Evolutionary conservation across 352 stramenopile genomes (phyloP).

Genomic region (Phytophthora sp.): DNA sequence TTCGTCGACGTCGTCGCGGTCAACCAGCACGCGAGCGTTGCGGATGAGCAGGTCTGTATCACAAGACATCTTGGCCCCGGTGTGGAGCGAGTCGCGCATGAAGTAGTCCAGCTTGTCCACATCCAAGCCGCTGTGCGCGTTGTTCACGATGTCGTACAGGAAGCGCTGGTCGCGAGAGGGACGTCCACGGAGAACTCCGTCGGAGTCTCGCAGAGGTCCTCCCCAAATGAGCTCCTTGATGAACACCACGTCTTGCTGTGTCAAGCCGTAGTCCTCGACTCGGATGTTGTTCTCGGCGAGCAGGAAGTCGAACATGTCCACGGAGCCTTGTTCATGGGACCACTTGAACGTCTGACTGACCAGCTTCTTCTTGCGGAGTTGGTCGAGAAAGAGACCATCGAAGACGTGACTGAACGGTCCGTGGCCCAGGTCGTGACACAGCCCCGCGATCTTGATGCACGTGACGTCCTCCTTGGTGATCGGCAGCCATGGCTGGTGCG

Average conservation of each 20-base stretch:
- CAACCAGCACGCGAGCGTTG: constrained; percentile 71
- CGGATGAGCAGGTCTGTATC: constrained; percentile 79
- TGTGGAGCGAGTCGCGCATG: constrained; percentile 80
- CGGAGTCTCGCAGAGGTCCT: constrained; percentile 47
- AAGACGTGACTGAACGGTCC: constrained; percentile 88
- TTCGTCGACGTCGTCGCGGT: constrained; percentile 46
- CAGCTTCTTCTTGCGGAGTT: constrained; percentile 46
- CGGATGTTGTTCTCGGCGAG: constrained; percentile 61
- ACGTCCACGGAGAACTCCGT: constrained; percentile 42
- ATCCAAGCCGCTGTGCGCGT: constrained; percentile 84
- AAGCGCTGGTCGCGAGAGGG: constrained; percentile 58
- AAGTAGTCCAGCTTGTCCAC: constrained; percentile 94
- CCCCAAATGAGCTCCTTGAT: constrained; percentile 86
- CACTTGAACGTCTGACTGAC: constrained; percentile 48
- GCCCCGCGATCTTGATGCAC: constrained; percentile 81
- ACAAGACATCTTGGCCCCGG: constrained; percentile 76
- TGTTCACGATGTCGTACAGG: constrained; percentile 92
- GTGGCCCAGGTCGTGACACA: constrained; percentile 83
- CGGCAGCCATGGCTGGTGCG: constrained; percentile 85
- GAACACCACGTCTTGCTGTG: constrained; percentile 62
- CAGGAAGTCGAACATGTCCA: constrained; percentile 80
- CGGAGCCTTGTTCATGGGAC: constrained; percentile 78
- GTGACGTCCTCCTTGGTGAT: constrained; percentile 81
- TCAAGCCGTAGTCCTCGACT: constrained; percentile 57
- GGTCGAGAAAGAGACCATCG: constrained; percentile 75